These are phyloP conservation scores for Silene uniflora DNA, from an alignment of 148 eudicot species.

Conservation along the genomic window DNA sequence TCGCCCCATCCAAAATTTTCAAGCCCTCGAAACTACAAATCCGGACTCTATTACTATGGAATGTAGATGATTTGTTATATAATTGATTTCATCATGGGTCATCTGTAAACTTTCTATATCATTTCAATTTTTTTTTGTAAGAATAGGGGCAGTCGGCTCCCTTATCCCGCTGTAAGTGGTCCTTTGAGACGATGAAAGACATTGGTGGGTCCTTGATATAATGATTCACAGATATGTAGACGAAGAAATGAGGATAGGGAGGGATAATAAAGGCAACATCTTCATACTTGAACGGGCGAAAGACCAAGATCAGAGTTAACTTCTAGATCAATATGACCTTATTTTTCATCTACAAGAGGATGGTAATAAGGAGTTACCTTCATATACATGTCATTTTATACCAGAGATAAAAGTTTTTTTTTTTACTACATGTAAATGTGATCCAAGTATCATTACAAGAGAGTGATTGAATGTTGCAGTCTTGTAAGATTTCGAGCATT, in stretches of 20 bases:
- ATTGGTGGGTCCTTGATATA: slow-evolving; percentile 30
- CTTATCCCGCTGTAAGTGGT: too few relatives aligned
- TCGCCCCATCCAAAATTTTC: too few relatives aligned
- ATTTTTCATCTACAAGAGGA: background rate
- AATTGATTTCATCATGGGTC: too few relatives aligned
- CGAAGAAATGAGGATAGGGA: slow-evolving; percentile 66
- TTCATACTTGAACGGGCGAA: slow-evolving; percentile 63
- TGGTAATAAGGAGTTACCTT: background rate
- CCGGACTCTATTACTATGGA: background rate
- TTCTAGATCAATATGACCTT: background rate
- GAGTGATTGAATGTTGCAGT: too few relatives aligned
- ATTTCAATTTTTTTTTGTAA: background rate
- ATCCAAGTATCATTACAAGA: background rate
- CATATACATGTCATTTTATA: slow-evolving; percentile 11
- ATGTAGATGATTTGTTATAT: too few relatives aligned
- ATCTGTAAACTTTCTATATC: too few relatives aligned
- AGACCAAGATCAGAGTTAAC: background rate
- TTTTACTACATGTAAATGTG: background rate
- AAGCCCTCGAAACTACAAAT: too few relatives aligned
- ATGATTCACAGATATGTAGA: slow-evolving; percentile 59
- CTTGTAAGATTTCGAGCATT: too few relatives aligned
- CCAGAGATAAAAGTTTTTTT: background rate
- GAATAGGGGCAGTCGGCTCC: background rate
- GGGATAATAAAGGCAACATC: slow-evolving; percentile 79
- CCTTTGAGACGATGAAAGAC: background rate